Evolutionary conservation across 768 basidiomycete genomes (phyloP).

Genomic region (Lactarius tabidus): DNA sequence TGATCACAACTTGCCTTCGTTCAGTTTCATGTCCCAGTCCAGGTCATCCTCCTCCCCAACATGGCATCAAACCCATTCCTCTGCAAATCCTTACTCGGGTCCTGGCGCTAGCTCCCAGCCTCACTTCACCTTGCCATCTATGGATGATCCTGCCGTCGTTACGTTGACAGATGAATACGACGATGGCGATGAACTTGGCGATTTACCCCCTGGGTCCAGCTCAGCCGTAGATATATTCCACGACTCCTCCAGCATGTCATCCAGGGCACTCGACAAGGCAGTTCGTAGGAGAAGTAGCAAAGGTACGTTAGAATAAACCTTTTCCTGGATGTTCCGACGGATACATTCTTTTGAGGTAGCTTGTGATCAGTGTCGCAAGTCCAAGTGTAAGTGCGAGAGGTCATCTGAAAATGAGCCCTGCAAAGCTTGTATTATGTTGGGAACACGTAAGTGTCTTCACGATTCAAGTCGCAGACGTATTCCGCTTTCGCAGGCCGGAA

Average conservation of each 20-base stretch:
- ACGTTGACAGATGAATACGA: conserved; percentile 63
- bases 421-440: conserved; percentile 70
- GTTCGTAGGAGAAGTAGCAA: conserved; percentile 74
- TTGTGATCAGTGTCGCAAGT: conserved; percentile 84
- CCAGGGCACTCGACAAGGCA: conserved; percentile 43
- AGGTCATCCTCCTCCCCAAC: conserved; percentile 27
- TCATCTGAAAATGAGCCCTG: conserved; percentile 57
- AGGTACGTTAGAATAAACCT: conserved; percentile 38
- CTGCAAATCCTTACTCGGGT: conserved; percentile 6
- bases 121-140: conserved; percentile 15
- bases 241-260: conserved; percentile 25
- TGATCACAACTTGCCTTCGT: conserved; percentile 28
- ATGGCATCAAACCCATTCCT: conserved; percentile 10
- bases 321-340: neutral
- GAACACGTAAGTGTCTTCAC: conserved; percentile 51
- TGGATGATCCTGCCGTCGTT: conserved; percentile 32
- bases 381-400: conserved; percentile 75
- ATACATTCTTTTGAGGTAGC: conserved; percentile 39
- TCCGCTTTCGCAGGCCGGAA: conserved; percentile 5
- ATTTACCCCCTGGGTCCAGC: conserved; percentile 36
- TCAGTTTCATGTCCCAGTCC: conserved; percentile 25
- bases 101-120: conserved; percentile 7
- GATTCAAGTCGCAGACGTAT: neutral
- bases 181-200: conserved; percentile 51
- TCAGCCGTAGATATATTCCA: conserved; percentile 25